phyloP scores from a whole-genome alignment of 1,284 basidiomycete species.

The Tilletiopsis washingtonensis region DNA sequence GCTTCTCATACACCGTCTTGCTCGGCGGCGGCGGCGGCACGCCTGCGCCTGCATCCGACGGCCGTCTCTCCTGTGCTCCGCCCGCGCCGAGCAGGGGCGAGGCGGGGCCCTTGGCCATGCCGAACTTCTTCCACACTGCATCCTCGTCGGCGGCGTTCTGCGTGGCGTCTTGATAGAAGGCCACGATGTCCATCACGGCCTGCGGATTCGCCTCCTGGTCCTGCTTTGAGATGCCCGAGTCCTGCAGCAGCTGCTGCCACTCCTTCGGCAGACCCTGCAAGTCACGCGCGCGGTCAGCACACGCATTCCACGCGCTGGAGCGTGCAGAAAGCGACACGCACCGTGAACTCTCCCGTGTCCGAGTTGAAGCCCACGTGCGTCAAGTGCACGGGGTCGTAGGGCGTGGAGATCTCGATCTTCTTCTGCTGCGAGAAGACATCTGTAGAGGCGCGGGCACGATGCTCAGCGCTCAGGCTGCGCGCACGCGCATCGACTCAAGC shows the following conservation, averaged over 20 bases:
- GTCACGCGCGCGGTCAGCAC: too few species aligned
- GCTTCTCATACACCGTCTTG: constrained; percentile 9
- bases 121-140: constrained; percentile 48
- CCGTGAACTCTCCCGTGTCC: constrained; percentile 78
- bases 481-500: not conserved
- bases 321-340: not conserved
- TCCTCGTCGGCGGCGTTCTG: constrained; percentile 42
- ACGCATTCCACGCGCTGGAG: not conserved
- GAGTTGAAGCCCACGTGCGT: constrained; percentile 99
- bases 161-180: constrained; percentile 78
- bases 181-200: constrained; percentile 97
- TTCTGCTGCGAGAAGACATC: constrained; percentile 73
- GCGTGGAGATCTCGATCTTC: constrained; percentile 88
- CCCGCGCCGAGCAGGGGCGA: constrained; percentile 2
- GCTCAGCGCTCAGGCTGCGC: not conserved
- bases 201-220: constrained; percentile 98
- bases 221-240: constrained; percentile 84
- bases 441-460: constrained; percentile 13
- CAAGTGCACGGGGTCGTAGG: constrained; percentile 97
- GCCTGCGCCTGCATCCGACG: too few species aligned
- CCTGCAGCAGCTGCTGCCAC: constrained; percentile 95
- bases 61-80: not conserved
- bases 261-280: constrained; percentile 94
- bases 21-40: constrained; percentile 4
- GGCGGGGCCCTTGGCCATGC: constrained; percentile 24